Evolutionary conservation across 441 rosid genomes (phyloP).

Genomic region (Croton laevigatus): DNA sequence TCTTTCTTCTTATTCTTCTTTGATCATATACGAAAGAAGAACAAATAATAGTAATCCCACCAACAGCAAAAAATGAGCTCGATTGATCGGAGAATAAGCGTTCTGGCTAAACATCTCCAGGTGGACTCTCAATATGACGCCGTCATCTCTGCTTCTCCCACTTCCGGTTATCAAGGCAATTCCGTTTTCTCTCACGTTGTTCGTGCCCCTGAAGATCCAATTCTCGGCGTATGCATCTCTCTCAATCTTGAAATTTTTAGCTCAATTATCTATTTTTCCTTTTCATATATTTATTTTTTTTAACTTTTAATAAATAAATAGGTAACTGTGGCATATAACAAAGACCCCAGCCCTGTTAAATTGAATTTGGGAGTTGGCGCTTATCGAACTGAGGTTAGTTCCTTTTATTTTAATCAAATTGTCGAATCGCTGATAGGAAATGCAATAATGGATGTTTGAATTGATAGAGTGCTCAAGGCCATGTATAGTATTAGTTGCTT

Average conservation of each 20-base stretch:
- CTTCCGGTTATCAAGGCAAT: conserved; percentile 38
- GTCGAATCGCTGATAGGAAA: too few relatives aligned
- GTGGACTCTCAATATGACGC: conserved; percentile 22
- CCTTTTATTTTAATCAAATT: background rate
- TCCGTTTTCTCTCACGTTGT: conserved; percentile 85
- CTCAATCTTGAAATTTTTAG: background rate
- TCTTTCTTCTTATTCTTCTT: too few relatives aligned
- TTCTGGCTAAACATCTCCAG: conserved; percentile 55
- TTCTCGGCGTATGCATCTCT: conserved; percentile 65
- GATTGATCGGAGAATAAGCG: conserved; percentile 62
- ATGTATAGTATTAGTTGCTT: background rate
- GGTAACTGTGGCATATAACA: conserved; percentile 92
- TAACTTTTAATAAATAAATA: conserved; percentile 13
- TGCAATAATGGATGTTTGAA: too few relatives aligned
- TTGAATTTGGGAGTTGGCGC: conserved; percentile 97
- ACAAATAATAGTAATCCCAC: too few relatives aligned
- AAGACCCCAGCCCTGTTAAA: conserved; percentile 87
- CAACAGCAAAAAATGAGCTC: conserved; percentile 11
- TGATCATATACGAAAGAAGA: too few relatives aligned
- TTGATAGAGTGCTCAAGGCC: background rate
- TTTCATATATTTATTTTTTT: background rate
- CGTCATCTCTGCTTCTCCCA: conserved; percentile 48
- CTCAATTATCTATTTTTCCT: background rate
- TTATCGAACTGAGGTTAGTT: conserved; percentile 81
- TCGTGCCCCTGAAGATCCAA: conserved; percentile 93